Conservation (phyloP, 2,329 filamentous ascomycete species). For the Zasmidium citrigriseum region DNA sequence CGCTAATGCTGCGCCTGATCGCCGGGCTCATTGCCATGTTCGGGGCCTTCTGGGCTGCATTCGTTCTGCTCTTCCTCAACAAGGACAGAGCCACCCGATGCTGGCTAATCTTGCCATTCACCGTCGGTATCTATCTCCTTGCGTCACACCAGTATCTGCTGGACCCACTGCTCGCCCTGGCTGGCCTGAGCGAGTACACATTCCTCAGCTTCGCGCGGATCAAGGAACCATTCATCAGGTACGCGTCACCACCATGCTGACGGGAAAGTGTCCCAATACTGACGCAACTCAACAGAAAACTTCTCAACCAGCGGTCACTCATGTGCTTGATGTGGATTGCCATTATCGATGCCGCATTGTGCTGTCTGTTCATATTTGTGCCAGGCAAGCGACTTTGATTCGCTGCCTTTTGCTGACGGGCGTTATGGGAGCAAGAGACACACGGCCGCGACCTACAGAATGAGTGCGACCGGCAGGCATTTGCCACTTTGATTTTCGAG, state of each 20-base stretch:
- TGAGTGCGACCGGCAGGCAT: not conserved
- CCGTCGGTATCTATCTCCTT: constrained; percentile 83
- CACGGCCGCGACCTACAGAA: not conserved
- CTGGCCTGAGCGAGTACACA: constrained; percentile 95
- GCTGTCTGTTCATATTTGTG: constrained; percentile 90
- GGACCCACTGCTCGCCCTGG: constrained; percentile 83
- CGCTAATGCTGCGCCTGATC: constrained; percentile 81
- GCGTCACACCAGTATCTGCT: constrained; percentile 94
- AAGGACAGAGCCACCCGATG: constrained; percentile 71
- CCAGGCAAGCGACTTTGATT: constrained; percentile 76
- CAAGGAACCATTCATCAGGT: constrained; percentile 81
- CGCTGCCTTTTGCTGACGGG: not conserved
- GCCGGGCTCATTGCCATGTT: constrained; percentile 85
- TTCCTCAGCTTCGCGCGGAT: constrained; percentile 89
- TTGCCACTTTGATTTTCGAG: not conserved
- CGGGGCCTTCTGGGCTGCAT: constrained; percentile 89
- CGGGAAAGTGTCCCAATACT: not conserved
- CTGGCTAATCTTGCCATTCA: constrained; percentile 93
- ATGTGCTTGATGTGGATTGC: constrained; percentile 78
- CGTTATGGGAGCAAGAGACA: not conserved
- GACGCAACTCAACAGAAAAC: constrained; percentile 52
- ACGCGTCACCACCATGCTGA: constrained; percentile 8
- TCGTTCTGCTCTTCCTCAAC: constrained; percentile 89
- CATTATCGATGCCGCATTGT: constrained; percentile 77
- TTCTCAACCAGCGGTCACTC: constrained; percentile 78